Conservation (phyloP, 1,284 basidiomycete species). For the Ceratobasidium sp. region DNA sequence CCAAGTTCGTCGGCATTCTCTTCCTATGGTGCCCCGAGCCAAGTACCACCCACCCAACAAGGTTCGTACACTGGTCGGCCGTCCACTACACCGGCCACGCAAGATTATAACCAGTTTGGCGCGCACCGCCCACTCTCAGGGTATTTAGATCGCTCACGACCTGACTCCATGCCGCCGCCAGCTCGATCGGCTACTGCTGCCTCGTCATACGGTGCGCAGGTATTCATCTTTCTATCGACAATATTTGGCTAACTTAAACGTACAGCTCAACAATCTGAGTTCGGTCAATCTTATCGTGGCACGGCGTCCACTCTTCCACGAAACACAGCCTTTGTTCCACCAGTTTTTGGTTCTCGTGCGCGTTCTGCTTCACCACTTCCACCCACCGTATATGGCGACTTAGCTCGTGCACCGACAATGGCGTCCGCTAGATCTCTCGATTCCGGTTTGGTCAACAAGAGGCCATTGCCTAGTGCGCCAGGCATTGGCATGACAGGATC, state of each 20-base stretch:
- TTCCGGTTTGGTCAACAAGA: conserved; percentile 21
- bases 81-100: background rate
- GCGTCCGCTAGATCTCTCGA: conserved; percentile 37
- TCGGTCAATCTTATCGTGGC: conserved; percentile 10
- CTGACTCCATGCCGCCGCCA: background rate
- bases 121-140: no score
- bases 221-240: background rate
- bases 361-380: conserved; percentile 38
- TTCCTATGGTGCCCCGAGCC: conserved; percentile 3
- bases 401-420: conserved; percentile 35
- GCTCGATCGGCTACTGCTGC: conserved; percentile 11
- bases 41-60: background rate
- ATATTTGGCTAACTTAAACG: conserved; percentile 7
- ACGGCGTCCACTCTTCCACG: conserved; percentile 5
- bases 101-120: conserved; percentile 18
- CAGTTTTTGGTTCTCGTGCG: conserved; percentile 41
- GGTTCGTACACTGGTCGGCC: background rate
- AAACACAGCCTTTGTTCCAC: conserved; percentile 40
- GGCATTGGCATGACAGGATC: conserved; percentile 22
- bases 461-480: conserved; percentile 27
- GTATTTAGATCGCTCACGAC: no score
- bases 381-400: conserved; percentile 6
- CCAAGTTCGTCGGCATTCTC: background rate
- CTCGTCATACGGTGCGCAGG: background rate
- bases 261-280: conserved; percentile 26